These are phyloP conservation scores for Aspergillus piperis DNA, from an alignment of 2,329 filamentous ascomycete species.

Conservation along the genomic window DNA sequence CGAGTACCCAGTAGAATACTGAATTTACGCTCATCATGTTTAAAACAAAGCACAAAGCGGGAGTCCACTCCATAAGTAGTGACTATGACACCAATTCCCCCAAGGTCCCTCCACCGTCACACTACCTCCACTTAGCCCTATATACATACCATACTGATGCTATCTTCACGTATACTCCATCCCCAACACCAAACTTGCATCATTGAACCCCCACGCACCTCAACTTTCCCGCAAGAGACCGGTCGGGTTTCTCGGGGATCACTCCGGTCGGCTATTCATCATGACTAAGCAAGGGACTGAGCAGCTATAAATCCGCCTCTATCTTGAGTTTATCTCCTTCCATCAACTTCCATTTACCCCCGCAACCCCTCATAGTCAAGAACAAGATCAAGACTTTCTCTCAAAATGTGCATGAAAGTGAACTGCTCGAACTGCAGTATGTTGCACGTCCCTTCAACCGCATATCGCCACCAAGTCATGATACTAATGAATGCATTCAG, in stretches of 20 bases:
- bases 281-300: too few species aligned
- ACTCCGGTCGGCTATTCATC: too few species aligned
- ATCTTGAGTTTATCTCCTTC: too few species aligned
- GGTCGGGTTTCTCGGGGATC: too few species aligned
- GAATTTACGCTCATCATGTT: too few species aligned
- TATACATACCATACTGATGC: background rate
- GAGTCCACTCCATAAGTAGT: too few species aligned
- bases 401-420: slow-evolving; percentile 65
- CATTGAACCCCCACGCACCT: too few species aligned
- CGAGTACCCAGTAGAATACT: too few species aligned
- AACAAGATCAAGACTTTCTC: background rate
- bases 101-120: background rate
- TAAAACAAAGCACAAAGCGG: too few species aligned
- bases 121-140: background rate
- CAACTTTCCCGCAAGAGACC: too few species aligned
- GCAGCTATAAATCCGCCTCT: too few species aligned
- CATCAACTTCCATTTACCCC: too few species aligned
- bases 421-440: slow-evolving; percentile 65
- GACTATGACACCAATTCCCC: slow-evolving; percentile 1
- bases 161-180: background rate
- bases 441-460: slow-evolving; percentile 33
- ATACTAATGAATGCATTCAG: slow-evolving; percentile 35
- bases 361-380: background rate
- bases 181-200: background rate
- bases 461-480: background rate